A percentile compares a stretch with the other conserved stretches of the same genome.
Evolutionary conservation across 371 early-diverging fungal species (phyloP).

Genomic region (Rhizopus arrhizus): DNA sequence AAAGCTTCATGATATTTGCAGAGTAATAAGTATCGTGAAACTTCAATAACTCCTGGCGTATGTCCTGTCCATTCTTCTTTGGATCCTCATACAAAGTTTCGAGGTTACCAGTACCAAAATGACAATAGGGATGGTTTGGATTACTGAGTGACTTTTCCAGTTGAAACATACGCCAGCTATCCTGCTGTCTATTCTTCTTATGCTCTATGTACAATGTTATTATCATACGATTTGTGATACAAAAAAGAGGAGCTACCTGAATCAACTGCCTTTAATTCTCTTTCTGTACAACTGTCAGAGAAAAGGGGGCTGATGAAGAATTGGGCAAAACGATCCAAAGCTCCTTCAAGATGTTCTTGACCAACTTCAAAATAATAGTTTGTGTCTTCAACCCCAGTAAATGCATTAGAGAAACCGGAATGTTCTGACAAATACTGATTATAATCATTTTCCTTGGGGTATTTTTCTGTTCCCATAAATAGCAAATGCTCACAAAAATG

Average conservation of each 20-base stretch:
- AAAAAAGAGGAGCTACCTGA: slow-evolving; percentile 53
- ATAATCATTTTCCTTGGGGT: slow-evolving; percentile 96
- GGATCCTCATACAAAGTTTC: slow-evolving; percentile 85
- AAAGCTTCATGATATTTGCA: slow-evolving; percentile 94
- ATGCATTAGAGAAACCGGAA: slow-evolving; percentile 96
- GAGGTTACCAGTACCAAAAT: slow-evolving; percentile 86
- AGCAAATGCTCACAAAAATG: slow-evolving; percentile 99
- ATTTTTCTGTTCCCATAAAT: slow-evolving; percentile 88
- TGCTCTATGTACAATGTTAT: slow-evolving; percentile 62
- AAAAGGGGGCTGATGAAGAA: slow-evolving; percentile 93
- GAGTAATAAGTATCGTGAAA: slow-evolving; percentile 91
- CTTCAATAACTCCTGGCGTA: slow-evolving; percentile 82
- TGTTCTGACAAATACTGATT: slow-evolving; percentile 83
- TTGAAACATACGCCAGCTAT: slow-evolving; percentile 85
- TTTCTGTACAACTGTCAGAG: slow-evolving; percentile 81
- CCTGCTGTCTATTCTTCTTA: slow-evolving; percentile 88
- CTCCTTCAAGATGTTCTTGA: slow-evolving; percentile 84
- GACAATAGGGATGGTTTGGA: slow-evolving; percentile 80
- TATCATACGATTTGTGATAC: not conserved
- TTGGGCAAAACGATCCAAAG: slow-evolving; percentile 92
- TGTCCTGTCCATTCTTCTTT: slow-evolving; percentile 69
- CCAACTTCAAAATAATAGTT: slow-evolving; percentile 96
- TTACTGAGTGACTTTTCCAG: slow-evolving; percentile 81
- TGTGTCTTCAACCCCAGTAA: slow-evolving; percentile 85
- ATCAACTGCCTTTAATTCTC: slow-evolving; percentile 93